Conservation (phyloP, 345 rosid genomes). For the Reutealis trisperma region DNA sequence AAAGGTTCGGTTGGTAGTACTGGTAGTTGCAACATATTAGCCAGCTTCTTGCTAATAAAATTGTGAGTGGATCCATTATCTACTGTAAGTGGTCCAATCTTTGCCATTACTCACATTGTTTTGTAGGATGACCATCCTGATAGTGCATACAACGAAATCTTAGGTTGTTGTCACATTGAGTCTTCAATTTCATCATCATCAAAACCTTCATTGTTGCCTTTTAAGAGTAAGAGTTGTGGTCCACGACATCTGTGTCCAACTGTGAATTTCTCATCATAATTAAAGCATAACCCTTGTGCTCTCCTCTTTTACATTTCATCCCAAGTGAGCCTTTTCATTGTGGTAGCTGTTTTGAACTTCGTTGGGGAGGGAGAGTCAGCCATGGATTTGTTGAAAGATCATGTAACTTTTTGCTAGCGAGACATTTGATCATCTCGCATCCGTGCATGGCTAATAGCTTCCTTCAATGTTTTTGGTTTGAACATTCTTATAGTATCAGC, state of each 20-base stretch:
- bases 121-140: too few species aligned
- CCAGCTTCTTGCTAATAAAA: background rate
- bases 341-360: background rate
- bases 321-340: background rate
- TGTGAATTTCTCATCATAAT: background rate
- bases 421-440: background rate
- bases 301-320: background rate
- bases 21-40: background rate
- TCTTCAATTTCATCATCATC: background rate
- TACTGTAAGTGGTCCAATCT: too few species aligned
- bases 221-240: accelerated
- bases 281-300: background rate
- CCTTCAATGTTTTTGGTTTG: background rate
- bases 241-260: background rate
- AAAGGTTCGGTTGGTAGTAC: background rate
- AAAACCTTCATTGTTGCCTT: accelerated
- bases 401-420: too few species aligned
- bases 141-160: too few species aligned
- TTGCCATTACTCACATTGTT: too few species aligned
- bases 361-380: too few species aligned
- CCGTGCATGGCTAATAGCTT: background rate
- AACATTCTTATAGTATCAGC: background rate
- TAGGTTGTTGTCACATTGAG: too few species aligned
- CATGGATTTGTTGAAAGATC: too few species aligned
- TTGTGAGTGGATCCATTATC: background rate